Evolutionary conservation across 345 rosid species (phyloP), one percentile per base, ranked within the genome.

Genomic region (Salix udensis): DNA sequence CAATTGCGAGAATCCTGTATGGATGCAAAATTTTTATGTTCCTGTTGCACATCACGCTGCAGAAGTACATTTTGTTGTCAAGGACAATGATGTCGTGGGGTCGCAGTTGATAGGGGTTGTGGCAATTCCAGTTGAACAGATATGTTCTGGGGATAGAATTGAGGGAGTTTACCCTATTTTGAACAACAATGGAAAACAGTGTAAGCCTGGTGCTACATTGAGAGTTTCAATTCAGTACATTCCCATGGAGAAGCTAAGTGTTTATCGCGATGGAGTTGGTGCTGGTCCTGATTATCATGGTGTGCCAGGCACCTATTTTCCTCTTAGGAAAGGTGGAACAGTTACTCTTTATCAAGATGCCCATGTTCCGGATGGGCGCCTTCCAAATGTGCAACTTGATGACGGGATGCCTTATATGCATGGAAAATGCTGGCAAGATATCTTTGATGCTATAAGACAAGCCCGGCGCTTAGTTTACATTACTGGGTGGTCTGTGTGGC

Each of bases 401-500:
- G 62, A 76, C 5, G 96, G 93, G 71, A 80, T 87, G 87, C 64
- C 76, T 84, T 93, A 90, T 85, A 87, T 84, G 62, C 89, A 95
- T 73, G 98, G 98, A 69, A 88, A 91, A 82, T 95, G 98, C 77
- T 95, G 98, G 98, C 79, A 75, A 23, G 98, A 91, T 79, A 95
- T 95, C 75, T 90, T 88, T 87, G 87, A 88, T 85, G 93, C 98
- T 67, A 88, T 95, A 74, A 84, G 90, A 64, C 94, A 91, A 70
- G 96, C 97, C 75, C 88, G 82, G 66, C 93, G 90, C 36, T 86
- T 93, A 82, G 84, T 95, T 82, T 95, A 95, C 80, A 93, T 95
- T 71, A 89, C 96, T 13, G 98, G 98, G 31, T 95, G 98, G 98
- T 93, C 98, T 1, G 96, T 95, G 21, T 95, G 98, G 98, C 97